These are phyloP conservation scores for Pseudofabraea citricarpa DNA, from an alignment of 2,329 filamentous ascomycete species.

Conservation along the genomic window DNA sequence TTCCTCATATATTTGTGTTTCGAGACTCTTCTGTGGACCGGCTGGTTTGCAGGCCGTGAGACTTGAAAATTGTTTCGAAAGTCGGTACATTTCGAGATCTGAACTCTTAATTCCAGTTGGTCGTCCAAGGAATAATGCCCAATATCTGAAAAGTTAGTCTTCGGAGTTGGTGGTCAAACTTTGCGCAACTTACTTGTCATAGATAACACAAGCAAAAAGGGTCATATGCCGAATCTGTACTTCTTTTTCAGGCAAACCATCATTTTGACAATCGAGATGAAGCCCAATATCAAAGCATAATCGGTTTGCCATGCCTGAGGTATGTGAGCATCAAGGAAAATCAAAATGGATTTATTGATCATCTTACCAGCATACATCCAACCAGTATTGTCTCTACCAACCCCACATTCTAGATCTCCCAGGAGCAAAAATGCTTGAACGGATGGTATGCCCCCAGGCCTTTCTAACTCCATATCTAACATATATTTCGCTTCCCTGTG, in stretches of 20 bases:
- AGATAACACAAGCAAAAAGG: conserved; percentile 46
- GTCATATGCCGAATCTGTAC: conserved; percentile 44
- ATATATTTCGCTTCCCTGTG: conserved; percentile 50
- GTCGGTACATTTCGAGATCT: conserved; percentile 43
- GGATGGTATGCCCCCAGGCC: conserved; percentile 45
- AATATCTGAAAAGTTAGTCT: conserved; percentile 27
- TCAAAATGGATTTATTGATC: neutral
- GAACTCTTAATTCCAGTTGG: conserved; percentile 49
- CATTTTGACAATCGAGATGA: conserved; percentile 39
- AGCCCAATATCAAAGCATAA: conserved; percentile 44
- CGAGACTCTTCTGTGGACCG: conserved; percentile 27
- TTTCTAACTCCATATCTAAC: conserved; percentile 47
- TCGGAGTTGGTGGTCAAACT: neutral
- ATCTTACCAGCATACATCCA: conserved; percentile 49
- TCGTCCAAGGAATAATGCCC: conserved; percentile 49
- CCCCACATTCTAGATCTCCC: conserved; percentile 48
- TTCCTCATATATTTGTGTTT: conserved; percentile 42
- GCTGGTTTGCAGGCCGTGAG: conserved; percentile 33
- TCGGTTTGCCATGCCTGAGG: conserved; percentile 35
- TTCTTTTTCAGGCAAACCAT: conserved; percentile 40
- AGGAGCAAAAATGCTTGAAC: conserved; percentile 47
- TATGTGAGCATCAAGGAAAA: neutral
- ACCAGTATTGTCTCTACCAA: conserved; percentile 47
- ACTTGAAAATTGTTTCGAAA: conserved; percentile 40
- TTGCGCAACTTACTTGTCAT: conserved; percentile 37